These are phyloP conservation scores for Exophiala aquamarina DNA, from an alignment of 2,329 filamentous ascomycete genomes.

Conservation along the genomic window DNA sequence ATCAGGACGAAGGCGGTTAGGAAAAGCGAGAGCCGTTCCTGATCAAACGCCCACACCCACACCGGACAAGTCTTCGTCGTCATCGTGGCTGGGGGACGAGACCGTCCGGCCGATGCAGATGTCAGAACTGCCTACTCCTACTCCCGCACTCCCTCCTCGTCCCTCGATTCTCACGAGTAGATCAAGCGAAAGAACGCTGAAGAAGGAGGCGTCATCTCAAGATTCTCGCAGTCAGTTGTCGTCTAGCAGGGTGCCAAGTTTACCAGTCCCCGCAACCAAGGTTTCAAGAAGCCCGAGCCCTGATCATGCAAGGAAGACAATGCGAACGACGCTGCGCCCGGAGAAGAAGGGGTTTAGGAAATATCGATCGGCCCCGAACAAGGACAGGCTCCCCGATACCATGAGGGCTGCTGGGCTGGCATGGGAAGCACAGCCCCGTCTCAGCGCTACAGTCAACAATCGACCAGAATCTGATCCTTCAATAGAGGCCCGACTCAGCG, in stretches of 20 bases:
- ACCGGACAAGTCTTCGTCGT: conserved; percentile 11
- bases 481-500: conserved; percentile 29
- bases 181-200: conserved; percentile 31
- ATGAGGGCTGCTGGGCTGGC: conserved; percentile 64
- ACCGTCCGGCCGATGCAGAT: conserved; percentile 81
- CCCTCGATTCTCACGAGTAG: conserved; percentile 41
- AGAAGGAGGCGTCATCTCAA: conserved; percentile 4
- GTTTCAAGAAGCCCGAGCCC: conserved; percentile 60
- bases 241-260: conserved; percentile 32
- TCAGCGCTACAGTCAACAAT: conserved; percentile 7
- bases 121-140: conserved; percentile 73
- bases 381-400: conserved; percentile 54
- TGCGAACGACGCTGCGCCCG: conserved; percentile 57
- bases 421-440: conserved; percentile 47
- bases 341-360: conserved; percentile 47
- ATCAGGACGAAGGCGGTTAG: conserved; percentile 19
- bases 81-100: conserved; percentile 73
- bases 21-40: conserved; percentile 22
- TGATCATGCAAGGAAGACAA: conserved; percentile 55
- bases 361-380: conserved; percentile 45
- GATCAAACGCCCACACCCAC: conserved; percentile 19
- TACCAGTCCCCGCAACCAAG: conserved; percentile 39
- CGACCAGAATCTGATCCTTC: conserved; percentile 26
- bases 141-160: conserved; percentile 58
- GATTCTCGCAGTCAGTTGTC: conserved; percentile 11